phyloP scores from a whole-genome alignment of 306 rosid species.

The Ormosia semicastrata region DNA sequence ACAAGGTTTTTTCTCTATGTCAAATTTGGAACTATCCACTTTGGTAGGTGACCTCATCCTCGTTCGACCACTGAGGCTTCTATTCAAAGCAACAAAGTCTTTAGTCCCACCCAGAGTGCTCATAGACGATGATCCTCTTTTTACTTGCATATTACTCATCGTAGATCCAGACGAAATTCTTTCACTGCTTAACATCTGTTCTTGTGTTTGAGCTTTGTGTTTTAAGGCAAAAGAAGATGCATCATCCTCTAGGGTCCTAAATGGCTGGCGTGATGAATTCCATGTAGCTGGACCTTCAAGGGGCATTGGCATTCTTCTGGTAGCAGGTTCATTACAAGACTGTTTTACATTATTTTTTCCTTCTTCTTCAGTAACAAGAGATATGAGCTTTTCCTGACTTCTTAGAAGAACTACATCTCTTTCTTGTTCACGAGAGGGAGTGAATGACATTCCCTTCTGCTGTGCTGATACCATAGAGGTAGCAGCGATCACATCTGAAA shows the following conservation, averaged over 20 bases:
- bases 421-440: constrained; percentile 40
- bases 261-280: constrained; percentile 39
- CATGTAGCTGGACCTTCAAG: constrained; percentile 43
- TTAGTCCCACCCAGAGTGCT: constrained; percentile 48
- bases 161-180: constrained; percentile 43
- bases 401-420: constrained; percentile 42
- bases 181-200: constrained; percentile 40
- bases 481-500: constrained; percentile 37
- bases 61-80: constrained; percentile 49
- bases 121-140: constrained; percentile 51
- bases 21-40: constrained; percentile 53
- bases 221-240: constrained; percentile 40
- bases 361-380: constrained; percentile 40
- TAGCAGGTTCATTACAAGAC: constrained; percentile 28
- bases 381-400: constrained; percentile 27
- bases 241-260: constrained; percentile 38
- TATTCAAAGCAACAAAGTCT: constrained; percentile 78
- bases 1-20: constrained; percentile 52
- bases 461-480: constrained; percentile 39
- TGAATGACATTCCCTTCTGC: constrained; percentile 35
- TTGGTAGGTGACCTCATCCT: constrained; percentile 51
- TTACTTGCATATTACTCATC: constrained; percentile 39
- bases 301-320: constrained; percentile 37
- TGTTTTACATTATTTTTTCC: constrained; percentile 22
- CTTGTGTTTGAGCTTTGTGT: constrained; percentile 47